phyloP scores from a whole-genome alignment of 1,284 basidiomycete species.

The Trichosporon sp. region DNA sequence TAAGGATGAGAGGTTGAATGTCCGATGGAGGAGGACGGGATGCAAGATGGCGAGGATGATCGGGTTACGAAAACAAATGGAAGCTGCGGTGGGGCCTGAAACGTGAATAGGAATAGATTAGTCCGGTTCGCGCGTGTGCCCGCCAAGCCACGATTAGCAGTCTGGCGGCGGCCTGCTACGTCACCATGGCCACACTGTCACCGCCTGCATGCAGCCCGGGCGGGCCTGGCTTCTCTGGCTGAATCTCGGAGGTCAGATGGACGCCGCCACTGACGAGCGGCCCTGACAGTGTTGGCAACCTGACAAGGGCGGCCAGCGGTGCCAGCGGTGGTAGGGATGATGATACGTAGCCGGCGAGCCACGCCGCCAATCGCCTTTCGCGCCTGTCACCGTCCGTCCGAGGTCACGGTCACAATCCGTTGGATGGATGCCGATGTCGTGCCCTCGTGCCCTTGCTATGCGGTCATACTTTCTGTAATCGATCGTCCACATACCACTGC shows the following conservation, averaged over 20 bases:
- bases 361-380: neutral
- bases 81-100: neutral
- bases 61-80: constrained; percentile 25
- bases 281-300: neutral
- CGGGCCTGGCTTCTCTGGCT: neutral
- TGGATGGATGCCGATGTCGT: constrained; percentile 1
- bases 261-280: neutral
- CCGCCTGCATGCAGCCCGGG: too few relatives aligned
- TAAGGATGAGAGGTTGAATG: neutral
- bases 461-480: constrained; percentile 13
- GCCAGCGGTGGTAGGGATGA: neutral
- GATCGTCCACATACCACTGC: neutral
- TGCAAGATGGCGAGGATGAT: neutral
- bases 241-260: too few relatives aligned
- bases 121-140: neutral
- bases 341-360: neutral
- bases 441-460: neutral
- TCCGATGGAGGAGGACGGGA: neutral
- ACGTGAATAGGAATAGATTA: constrained; percentile 13
- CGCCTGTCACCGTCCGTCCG: neutral
- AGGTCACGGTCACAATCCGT: neutral
- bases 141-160: neutral
- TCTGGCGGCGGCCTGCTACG: constrained; percentile 2
- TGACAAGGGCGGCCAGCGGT: too few relatives aligned
- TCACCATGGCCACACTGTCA: neutral